Conservation (phyloP, 2,329 filamentous ascomycete genomes). For the Cladosporium austrohemisphaericum region DNA sequence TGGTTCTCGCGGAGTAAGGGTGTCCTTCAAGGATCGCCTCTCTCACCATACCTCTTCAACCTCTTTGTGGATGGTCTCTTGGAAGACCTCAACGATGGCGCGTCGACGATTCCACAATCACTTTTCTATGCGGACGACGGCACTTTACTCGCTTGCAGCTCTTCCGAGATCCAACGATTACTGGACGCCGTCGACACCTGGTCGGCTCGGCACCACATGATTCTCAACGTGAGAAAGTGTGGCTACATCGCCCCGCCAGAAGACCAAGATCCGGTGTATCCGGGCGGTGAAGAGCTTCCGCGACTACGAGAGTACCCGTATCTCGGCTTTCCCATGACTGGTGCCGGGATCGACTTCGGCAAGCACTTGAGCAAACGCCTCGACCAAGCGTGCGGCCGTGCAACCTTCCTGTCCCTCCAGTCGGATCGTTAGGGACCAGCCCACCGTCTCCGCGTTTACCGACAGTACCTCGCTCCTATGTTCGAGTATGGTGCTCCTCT, state of each 20-base stretch:
- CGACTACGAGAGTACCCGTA: not conserved
- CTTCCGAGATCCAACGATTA: not conserved
- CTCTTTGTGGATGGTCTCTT: not conserved
- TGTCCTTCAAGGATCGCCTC: constrained; percentile 4
- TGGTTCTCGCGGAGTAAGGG: not conserved
- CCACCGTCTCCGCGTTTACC: not conserved
- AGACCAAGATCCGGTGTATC: not conserved
- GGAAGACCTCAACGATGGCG: not conserved
- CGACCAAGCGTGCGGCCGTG: not conserved
- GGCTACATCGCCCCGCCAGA: not conserved
- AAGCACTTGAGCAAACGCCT: not conserved
- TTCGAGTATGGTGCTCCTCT: not conserved
- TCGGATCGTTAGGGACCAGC: not conserved
- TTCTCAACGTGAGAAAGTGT: not conserved
- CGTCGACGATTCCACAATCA: not conserved
- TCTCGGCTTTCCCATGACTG: not conserved
- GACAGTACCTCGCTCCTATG: not conserved
- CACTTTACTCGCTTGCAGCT: not conserved
- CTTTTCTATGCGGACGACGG: constrained; percentile 6
- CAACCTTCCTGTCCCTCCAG: not conserved
- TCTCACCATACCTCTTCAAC: constrained; percentile 3
- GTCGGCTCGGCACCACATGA: not conserved
- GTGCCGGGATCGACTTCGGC: not conserved
- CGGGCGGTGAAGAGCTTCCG: not conserved
- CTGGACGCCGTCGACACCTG: not conserved